Evolutionary conservation across 2,329 filamentous ascomycete species (phyloP), one percentile per base, ranked within the genome.

Genomic region (Microdochium nivale): DNA sequence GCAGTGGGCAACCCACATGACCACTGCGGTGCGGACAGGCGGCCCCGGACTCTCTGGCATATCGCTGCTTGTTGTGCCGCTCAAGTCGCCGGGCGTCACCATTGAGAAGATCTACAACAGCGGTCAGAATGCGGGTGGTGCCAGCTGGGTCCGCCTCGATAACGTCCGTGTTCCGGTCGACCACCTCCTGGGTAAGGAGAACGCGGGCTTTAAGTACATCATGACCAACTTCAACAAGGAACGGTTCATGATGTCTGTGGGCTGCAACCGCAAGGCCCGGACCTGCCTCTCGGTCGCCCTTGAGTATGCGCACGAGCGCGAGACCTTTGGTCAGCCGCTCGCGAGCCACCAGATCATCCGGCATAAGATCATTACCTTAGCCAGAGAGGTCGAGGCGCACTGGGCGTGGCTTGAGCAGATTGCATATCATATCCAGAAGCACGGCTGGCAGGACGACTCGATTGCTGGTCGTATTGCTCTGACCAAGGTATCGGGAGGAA

Each of bases 111-210:
- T 86, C 66, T 62, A 74, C 48, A 86, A 86, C 59, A 81, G 77
- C 37, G 83, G 83, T 10, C 80, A 86, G 30, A 77, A 80, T 59
- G 80, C 80, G n/a, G 83, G 82, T 40, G 81, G 81, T 65, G 71
- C 78, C 7, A 78, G 75, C 16, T 82, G 73, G 55, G 71, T 82
- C 54, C 75, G 75, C 44, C 67, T 81, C 51, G 73, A 77, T 51
- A 67, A 78, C 48, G 77, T 81, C 11, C 58, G 64, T 23, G 79
- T 82, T 1, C 78, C 78, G 0, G 67, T 69, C 0, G 69, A 70
- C 35, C 78, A 81, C 55, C 68, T 81, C 0, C 56, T 82, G 2
- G 77, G 78, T 2, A 60, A 63, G 47, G 78, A 80, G 57, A 77
- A 78, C 51, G 62, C 72, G 33, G 78, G 79, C 4, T 81, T 82